These are phyloP conservation scores for Cyberlindnera mississippiensis DNA, from an alignment of 805 yeast genomes.

Conservation along the genomic window DNA sequence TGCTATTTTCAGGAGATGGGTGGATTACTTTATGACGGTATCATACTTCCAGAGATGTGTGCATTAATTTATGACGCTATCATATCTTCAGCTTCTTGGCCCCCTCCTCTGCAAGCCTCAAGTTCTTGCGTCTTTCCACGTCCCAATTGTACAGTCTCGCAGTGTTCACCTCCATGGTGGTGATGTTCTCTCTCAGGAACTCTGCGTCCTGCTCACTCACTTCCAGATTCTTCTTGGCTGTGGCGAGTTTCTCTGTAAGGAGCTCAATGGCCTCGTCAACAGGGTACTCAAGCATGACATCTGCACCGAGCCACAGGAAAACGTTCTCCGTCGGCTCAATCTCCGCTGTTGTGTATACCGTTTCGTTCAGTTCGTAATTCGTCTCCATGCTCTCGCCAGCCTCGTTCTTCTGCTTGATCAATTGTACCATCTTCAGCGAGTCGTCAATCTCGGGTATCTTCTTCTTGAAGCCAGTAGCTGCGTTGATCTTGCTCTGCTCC, in stretches of 20 bases:
- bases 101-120: constrained; percentile 41
- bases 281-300: constrained; percentile 94
- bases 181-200: constrained; percentile 80
- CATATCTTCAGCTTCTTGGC: constrained; percentile 32
- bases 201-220: constrained; percentile 81
- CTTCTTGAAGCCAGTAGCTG: constrained; percentile 43
- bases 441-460: constrained; percentile 92
- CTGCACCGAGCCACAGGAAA: constrained; percentile 96
- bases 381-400: constrained; percentile 49
- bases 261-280: constrained; percentile 80
- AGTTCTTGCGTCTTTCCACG: constrained; percentile 60
- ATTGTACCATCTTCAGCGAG: constrained; percentile 69
- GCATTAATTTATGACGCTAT: neutral
- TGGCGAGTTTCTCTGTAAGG: constrained; percentile 54
- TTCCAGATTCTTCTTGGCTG: constrained; percentile 55
- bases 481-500: constrained; percentile 45
- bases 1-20: no score
- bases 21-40: no score
- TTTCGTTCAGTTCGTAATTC: constrained; percentile 91
- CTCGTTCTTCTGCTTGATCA: constrained; percentile 47
- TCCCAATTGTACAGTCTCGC: constrained; percentile 91
- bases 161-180: constrained; percentile 97
- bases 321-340: constrained; percentile 65
- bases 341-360: constrained; percentile 80
- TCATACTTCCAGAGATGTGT: no score